Base-by-base conservation (phyloP, 2,329 filamentous ascomycete genomes). In the Geoglossum cookeanum region DNA sequence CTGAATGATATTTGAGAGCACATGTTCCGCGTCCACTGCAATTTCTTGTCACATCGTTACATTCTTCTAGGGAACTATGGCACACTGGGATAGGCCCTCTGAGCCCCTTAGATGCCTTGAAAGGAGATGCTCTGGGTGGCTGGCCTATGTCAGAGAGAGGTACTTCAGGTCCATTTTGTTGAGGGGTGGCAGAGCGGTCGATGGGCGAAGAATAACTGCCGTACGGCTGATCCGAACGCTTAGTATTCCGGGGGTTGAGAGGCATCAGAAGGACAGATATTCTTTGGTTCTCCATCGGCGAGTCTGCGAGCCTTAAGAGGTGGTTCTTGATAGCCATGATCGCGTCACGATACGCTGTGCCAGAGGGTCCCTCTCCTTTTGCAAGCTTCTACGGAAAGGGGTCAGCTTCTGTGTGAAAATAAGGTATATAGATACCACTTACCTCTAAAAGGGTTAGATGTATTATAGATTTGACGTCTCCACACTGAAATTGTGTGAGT, bases 21-120 rank as follows among this genome's bases (percentile, higher is more conserved):
- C 92, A 97, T 32, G 70, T 66, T 52, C 92, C 92, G 69, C 92
- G 89, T 57, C 84, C 81, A 13, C 85, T 87, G 76, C 92, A 98
- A 67, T 80, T 81, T 64, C 80, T 78, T 1, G 92, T 98, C 45
- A 73, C 74, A 58, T 76, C 75, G 55, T 77, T 71, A 71, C 91
- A 97, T 58, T 77, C 74, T 45, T 82, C 79, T 63, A 81, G 71
- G 1, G 82, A 83, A 56, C 74, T 68, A 74, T 94, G 91, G 76
- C 91, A 97, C 51, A 80, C 71, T 5, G 86, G 84, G 52, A 90
- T 75, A 29, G 79, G 72, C 57, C 76, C 75, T 4, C 22, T 57
- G 47, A 51, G 29, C 3, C 22, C n/a, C 7, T 3, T 30, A 53
- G 37, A 30, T 15, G 15, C 6, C 49, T 15, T 53, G 15, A 32